Conservation (phyloP, 2,329 filamentous ascomycete species). For the Mariannaea elegans region DNA sequence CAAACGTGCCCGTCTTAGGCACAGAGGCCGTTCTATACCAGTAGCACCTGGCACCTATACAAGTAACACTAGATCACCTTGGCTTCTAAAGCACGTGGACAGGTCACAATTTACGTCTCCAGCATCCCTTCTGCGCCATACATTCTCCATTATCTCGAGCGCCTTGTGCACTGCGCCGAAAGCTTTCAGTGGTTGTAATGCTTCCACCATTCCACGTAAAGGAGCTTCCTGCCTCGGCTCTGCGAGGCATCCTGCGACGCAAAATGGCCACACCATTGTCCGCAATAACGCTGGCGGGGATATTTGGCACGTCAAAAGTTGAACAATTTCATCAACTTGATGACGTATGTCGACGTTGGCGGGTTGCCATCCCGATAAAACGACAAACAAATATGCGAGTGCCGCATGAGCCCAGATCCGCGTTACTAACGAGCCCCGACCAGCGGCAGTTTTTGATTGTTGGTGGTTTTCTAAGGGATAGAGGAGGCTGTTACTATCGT, state of each 20-base stretch:
- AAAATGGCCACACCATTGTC: conserved; percentile 19
- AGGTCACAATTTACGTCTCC: too few species aligned
- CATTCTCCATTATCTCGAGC: conserved; percentile 2
- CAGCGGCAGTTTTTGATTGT: not conserved
- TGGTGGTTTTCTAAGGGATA: not conserved
- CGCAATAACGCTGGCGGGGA: not conserved
- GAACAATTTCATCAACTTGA: not conserved
- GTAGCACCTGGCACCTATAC: too few species aligned
- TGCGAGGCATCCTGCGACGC: conserved; percentile 12
- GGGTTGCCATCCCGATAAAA: conserved; percentile 16
- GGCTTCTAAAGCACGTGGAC: too few species aligned
- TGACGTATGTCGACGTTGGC: conserved; percentile 2
- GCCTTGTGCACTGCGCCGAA: conserved; percentile 15
- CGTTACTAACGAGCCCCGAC: too few species aligned
- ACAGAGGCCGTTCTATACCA: too few species aligned
- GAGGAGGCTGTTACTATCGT: too few species aligned
- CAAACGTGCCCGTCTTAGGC: too few species aligned
- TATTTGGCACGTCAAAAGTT: not conserved
- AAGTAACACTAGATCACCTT: too few species aligned
- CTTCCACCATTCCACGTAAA: not conserved
- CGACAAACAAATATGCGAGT: not conserved
- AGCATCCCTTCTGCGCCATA: too few species aligned
- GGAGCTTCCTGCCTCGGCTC: not conserved
- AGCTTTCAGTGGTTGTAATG: not conserved
- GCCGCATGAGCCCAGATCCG: conserved; percentile 18